These are phyloP conservation scores for Peribolospora baueri DNA, from an alignment of 768 basidiomycete species.

Conservation along the genomic window DNA sequence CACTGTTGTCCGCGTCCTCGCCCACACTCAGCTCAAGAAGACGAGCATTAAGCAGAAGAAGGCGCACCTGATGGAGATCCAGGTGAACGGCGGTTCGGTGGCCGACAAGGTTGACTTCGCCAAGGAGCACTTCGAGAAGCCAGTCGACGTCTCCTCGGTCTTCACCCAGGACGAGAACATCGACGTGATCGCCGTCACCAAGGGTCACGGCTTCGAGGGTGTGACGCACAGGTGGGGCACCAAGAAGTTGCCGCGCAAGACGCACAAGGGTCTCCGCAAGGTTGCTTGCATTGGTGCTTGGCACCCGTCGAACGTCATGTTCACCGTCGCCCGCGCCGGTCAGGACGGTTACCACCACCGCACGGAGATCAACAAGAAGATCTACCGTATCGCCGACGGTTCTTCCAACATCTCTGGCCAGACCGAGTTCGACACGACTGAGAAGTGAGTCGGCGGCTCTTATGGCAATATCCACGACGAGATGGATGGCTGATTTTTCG, in stretches of 20 bases:
- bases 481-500: not conserved
- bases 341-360: slow-evolving; percentile 64
- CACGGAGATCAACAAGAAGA: slow-evolving; percentile 95
- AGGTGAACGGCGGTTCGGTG: slow-evolving; percentile 80
- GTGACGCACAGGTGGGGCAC: slow-evolving; percentile 98
- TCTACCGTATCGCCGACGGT: slow-evolving; percentile 77
- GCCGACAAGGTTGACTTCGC: slow-evolving; percentile 96
- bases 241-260: slow-evolving; percentile 94
- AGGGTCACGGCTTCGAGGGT: slow-evolving; percentile 99
- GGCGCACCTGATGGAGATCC: slow-evolving; percentile 99
- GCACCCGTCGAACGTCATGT: slow-evolving; percentile 99
- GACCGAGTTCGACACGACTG: slow-evolving; percentile 80
- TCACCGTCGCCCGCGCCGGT: slow-evolving; percentile 99
- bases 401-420: slow-evolving; percentile 59
- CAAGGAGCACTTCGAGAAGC: slow-evolving; percentile 85
- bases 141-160: slow-evolving; percentile 53
- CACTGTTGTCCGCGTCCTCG: slow-evolving; percentile 96
- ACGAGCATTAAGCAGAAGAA: slow-evolving; percentile 97
- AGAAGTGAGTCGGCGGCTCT: slow-evolving; percentile 32
- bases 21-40: slow-evolving; percentile 96
- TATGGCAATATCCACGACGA: too few relatives aligned
- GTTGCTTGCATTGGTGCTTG: slow-evolving; percentile 97
- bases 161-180: slow-evolving; percentile 93
- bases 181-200: slow-evolving; percentile 93
- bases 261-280: slow-evolving; percentile 99